Percentiles rank a stretch among this genome's conserved stretches.
Evolutionary conservation across 2,329 filamentous ascomycete species (phyloP).

Genomic region (Fusarium abutilonis): DNA sequence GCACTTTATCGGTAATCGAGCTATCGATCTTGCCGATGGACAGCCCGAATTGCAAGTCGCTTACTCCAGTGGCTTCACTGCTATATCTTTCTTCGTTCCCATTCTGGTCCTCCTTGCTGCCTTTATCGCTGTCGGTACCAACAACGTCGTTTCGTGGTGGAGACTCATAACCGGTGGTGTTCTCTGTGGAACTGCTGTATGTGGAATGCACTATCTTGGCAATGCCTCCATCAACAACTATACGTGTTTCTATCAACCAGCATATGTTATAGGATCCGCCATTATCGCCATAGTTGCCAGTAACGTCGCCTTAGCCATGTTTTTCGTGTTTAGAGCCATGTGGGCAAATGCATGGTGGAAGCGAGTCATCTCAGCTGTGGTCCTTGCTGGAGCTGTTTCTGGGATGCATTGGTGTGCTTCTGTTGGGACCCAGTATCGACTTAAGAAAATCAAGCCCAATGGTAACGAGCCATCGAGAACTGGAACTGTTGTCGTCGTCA

Average conservation of each 20-base stretch:
- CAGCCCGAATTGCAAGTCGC: constrained; percentile 72
- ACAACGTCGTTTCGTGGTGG: constrained; percentile 65
- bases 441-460: constrained; percentile 56
- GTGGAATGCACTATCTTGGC: constrained; percentile 89
- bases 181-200: constrained; percentile 78
- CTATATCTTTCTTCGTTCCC: constrained; percentile 81
- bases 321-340: constrained; percentile 78
- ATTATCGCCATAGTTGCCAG: constrained; percentile 79
- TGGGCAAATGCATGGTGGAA: constrained; percentile 87
- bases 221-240: constrained; percentile 86
- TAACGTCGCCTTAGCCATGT: constrained; percentile 74
- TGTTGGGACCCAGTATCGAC: constrained; percentile 73
- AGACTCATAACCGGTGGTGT: constrained; percentile 71
- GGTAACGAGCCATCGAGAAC: constrained; percentile 63
- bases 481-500: constrained; percentile 77
- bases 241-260: constrained; percentile 66
- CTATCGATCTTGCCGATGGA: constrained; percentile 75
- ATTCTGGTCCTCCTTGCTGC: constrained; percentile 77
- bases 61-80: constrained; percentile 77
- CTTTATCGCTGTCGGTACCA: constrained; percentile 74
- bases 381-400: constrained; percentile 78
- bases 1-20: constrained; percentile 77
- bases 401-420: constrained; percentile 90
- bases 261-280: constrained; percentile 73
- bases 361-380: constrained; percentile 69